Conservation (phyloP, 345 rosid genomes). For the Dovyalis caffra region DNA sequence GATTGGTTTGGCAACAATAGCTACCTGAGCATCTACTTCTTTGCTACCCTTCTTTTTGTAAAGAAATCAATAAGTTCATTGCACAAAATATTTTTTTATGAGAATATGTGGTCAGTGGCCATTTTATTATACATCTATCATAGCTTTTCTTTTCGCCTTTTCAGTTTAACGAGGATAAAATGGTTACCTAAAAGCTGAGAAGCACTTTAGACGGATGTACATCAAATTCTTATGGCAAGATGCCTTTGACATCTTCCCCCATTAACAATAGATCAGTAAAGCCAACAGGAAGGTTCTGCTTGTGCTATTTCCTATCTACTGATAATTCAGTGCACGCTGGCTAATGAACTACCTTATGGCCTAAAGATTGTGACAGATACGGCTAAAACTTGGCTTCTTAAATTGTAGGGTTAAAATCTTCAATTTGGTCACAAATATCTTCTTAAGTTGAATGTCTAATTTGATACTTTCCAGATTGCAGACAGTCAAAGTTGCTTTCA, state of each 20-base stretch:
- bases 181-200: slow-evolving; percentile 22
- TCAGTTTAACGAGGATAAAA: slow-evolving; percentile 8
- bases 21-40: slow-evolving; percentile 24
- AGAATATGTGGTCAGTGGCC: not conserved
- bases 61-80: not conserved
- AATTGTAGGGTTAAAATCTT: not conserved
- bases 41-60: slow-evolving; percentile 1
- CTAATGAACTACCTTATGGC: not conserved
- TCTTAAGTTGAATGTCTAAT: not conserved
- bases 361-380: not conserved
- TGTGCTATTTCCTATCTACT: not conserved
- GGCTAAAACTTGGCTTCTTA: not conserved
- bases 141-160: slow-evolving; percentile 6
- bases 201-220: slow-evolving; percentile 5
- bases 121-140: not conserved
- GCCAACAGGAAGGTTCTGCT: not conserved
- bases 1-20: slow-evolving; percentile 4
- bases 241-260: not conserved
- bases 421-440: not conserved
- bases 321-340: too few relatives aligned
- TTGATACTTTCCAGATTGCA: not conserved
- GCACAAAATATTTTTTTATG: not conserved
- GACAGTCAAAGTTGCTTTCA: not conserved
- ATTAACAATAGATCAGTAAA: not conserved
- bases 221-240: not conserved